Percentiles rank a stretch among this genome's conserved stretches.
Conservation (phyloP, 2,329 filamentous ascomycete species). For the Chrysoporthe deuterocubensis region DNA sequence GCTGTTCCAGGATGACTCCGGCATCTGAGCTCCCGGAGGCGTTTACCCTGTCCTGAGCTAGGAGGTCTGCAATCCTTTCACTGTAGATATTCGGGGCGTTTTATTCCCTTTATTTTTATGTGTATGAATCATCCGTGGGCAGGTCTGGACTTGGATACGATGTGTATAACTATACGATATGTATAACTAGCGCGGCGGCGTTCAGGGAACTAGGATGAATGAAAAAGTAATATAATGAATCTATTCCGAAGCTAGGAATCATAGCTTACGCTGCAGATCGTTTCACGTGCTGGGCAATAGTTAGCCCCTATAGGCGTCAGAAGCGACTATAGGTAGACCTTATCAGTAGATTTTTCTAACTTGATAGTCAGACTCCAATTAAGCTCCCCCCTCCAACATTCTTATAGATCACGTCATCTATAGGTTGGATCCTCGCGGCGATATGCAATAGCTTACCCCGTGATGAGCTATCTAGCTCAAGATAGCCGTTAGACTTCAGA, state of each 20-base stretch:
- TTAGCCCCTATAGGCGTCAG: no score
- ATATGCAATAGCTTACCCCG: no score
- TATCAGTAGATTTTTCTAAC: no score
- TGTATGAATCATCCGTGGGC: neutral
- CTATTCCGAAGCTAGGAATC: neutral
- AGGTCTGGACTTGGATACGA: neutral
- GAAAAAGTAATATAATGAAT: neutral
- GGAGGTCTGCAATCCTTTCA: neutral
- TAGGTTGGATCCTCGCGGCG: no score
- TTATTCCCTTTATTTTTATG: neutral
- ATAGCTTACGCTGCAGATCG: no score
- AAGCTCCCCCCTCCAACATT: no score
- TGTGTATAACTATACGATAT: neutral
- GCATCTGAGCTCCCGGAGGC: conserved; percentile 5
- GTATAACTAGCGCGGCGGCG: neutral
- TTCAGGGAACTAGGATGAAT: neutral
- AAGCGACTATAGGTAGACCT: no score
- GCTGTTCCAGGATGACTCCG: conserved; percentile 20
- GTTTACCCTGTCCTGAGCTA: neutral
- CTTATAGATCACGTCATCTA: no score
- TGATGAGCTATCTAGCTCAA: no score
- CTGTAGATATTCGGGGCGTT: neutral
- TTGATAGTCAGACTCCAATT: no score
- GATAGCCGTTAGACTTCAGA: no score
- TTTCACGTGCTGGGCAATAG: no score